Conservation (phyloP, 495 filamentous ascomycete species). For the Xylaria flabelliformis region DNA sequence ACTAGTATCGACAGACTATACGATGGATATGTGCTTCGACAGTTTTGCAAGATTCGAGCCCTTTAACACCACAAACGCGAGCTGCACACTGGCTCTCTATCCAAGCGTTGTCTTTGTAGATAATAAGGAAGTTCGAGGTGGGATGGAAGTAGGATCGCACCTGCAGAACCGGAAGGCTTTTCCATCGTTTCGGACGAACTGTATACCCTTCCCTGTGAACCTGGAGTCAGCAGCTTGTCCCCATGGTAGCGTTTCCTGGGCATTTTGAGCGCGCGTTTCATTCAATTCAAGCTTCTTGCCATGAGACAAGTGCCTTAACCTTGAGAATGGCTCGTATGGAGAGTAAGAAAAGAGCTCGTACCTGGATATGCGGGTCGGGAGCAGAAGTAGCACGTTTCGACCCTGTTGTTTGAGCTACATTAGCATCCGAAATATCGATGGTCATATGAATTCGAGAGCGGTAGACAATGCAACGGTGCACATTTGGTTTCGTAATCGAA, state of each 20-base stretch:
- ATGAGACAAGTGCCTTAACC: neutral
- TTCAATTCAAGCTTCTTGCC: constrained; percentile 22
- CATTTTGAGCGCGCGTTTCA: neutral
- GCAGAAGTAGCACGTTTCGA: constrained; percentile 94
- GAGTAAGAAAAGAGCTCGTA: constrained; percentile 45
- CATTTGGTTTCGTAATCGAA: neutral
- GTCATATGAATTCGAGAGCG: neutral
- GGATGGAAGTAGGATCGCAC: constrained; percentile 8
- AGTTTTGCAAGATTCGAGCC: neutral
- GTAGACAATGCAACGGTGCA: no score
- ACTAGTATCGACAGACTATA: neutral
- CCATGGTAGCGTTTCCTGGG: neutral
- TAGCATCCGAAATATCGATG: constrained; percentile 19
- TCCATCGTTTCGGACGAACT: constrained; percentile 70
- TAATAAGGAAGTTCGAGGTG: neutral
- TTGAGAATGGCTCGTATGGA: constrained; percentile 8
- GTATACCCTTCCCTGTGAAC: constrained; percentile 26
- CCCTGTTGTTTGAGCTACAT: constrained; percentile 33
- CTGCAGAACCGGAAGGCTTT: constrained; percentile 59
- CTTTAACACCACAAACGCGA: neutral
- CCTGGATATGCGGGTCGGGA: constrained; percentile 82
- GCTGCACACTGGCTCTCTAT: neutral
- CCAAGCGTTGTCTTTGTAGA: constrained; percentile 3
- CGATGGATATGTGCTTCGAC: neutral
- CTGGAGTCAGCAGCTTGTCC: constrained; percentile 9